Base-by-base conservation (phyloP, 352 stramenopile genomes). In the Pythium scleroteichum region DNA sequence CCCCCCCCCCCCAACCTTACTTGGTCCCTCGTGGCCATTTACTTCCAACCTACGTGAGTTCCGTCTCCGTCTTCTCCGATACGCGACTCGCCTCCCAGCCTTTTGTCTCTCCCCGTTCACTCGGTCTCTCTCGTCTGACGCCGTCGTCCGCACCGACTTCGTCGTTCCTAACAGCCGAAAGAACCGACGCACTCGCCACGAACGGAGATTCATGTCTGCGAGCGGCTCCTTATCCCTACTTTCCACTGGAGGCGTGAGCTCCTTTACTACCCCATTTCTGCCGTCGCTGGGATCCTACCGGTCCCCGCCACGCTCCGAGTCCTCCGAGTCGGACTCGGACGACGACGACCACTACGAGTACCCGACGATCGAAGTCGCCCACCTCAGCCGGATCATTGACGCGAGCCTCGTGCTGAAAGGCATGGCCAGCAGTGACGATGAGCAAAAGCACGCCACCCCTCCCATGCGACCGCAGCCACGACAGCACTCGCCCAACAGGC, bases 361-460 rank as follows among this genome's bases (percentile, higher is more conserved):
- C 48, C 48, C 67, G 53, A 77, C 66, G 46, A 77, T 79, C 56
- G 64, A 79, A 46, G 51, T 79, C 26, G 44, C 51, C n/a, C 66
- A 64, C n/a, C 59, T 75, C 52, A 66, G 57, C 58, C 76, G 75
- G 69, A 76, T 72, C 46, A 66, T 76, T 62, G 67, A 62, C 69
- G 69, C 66, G 50, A 77, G 64, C 64, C 64, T 66, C 57, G 64
- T 71, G 51, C 69, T 75, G 48, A 76, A 75, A 61, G 66, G 67
- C 61, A 79, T 79, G 71, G 68, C 60, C 44, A 64, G 54, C 46
- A 71, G 68, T 52, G 58, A 68, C 51, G 67, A 75, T 61, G 66
- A 78, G 44, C 49, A 71, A 48, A 75, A 75, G 59, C 61, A 65
- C 48, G 59, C 65, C 44, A 50, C 53, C 9, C 53, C 61, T 42